These are phyloP conservation scores for Xylaria scruposa DNA, from an alignment of 495 filamentous ascomycete species.

Conservation along the genomic window DNA sequence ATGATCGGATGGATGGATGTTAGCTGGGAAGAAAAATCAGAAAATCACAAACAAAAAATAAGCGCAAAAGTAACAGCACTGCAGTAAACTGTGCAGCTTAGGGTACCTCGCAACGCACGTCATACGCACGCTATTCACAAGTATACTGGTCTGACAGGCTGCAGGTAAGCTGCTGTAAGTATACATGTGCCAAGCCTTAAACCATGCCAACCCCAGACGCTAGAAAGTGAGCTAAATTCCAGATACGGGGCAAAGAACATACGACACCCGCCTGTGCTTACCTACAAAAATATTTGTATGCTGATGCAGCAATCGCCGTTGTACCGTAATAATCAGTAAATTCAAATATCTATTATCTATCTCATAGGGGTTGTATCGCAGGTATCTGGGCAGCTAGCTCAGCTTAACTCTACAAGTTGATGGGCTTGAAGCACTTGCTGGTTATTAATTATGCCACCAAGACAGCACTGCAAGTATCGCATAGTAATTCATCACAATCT, in stretches of 20 bases:
- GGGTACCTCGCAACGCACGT: slow-evolving; percentile 3
- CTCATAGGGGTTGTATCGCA: too few species aligned
- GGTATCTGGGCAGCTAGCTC: not conserved
- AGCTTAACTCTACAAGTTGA: not conserved
- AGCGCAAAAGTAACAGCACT: not conserved
- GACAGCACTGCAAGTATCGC: not conserved
- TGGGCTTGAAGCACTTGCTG: not conserved
- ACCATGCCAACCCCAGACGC: slow-evolving; percentile 17
- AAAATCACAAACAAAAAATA: slow-evolving; percentile 12
- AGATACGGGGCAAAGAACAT: slow-evolving; percentile 9
- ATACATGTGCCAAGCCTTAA: not conserved
- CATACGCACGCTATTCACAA: slow-evolving; percentile 1
- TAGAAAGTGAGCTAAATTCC: slow-evolving; percentile 5
- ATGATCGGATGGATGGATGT: slow-evolving; percentile 15
- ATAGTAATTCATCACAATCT: not conserved
- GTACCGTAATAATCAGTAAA: not conserved
- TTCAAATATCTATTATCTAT: not conserved
- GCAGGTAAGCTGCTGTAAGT: not conserved
- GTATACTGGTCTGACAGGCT: not conserved
- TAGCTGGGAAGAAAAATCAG: not conserved
- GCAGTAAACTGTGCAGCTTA: not conserved
- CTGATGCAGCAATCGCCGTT: not conserved
- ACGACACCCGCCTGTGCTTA: not conserved
- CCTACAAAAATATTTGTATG: too few species aligned
- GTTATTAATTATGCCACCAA: not conserved